Evolutionary conservation across 768 basidiomycete species (phyloP).

Genomic region (Tylopilus subfusipes): DNA sequence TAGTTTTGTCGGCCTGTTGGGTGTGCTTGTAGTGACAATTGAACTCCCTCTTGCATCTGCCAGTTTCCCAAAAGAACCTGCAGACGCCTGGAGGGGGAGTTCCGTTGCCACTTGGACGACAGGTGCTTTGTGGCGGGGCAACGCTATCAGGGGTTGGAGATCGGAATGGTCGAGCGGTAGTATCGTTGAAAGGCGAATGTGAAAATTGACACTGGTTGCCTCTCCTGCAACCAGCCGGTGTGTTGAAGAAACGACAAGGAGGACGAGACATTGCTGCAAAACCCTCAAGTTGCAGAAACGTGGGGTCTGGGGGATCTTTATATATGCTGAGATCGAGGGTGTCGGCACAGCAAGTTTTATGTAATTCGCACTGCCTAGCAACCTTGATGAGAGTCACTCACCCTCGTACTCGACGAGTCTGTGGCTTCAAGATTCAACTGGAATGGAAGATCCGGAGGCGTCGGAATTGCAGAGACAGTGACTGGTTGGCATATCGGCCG

Average conservation of each 20-base stretch:
- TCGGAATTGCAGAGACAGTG: too few species aligned
- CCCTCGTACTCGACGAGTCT: too few species aligned
- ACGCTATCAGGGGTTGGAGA: slow-evolving; percentile 4
- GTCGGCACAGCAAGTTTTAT: neutral
- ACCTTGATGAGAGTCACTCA: too few species aligned
- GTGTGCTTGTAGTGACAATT: slow-evolving; percentile 43
- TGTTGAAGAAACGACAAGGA: slow-evolving; percentile 41
- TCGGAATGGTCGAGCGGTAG: neutral
- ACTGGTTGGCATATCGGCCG: too few species aligned
- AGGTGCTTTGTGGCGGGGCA: neutral
- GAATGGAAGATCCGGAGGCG: too few species aligned
- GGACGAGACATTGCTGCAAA: slow-evolving; percentile 18
- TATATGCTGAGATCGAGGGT: too few species aligned
- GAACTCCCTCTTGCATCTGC: slow-evolving; percentile 45
- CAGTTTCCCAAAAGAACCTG: slow-evolving; percentile 44
- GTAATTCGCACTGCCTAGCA: neutral
- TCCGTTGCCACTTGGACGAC: slow-evolving; percentile 3
- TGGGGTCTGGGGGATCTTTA: too few species aligned
- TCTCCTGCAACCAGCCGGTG: slow-evolving; percentile 44
- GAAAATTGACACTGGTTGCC: slow-evolving; percentile 40
- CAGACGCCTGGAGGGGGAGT: slow-evolving; percentile 39
- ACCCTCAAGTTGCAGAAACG: neutral
- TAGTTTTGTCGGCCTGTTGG: slow-evolving; percentile 4
- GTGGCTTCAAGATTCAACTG: too few species aligned
- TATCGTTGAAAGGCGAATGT: slow-evolving; percentile 19